These are phyloP conservation scores for Glaciozyma antarctica DNA, from an alignment of 768 basidiomycete genomes.

Conservation along the genomic window DNA sequence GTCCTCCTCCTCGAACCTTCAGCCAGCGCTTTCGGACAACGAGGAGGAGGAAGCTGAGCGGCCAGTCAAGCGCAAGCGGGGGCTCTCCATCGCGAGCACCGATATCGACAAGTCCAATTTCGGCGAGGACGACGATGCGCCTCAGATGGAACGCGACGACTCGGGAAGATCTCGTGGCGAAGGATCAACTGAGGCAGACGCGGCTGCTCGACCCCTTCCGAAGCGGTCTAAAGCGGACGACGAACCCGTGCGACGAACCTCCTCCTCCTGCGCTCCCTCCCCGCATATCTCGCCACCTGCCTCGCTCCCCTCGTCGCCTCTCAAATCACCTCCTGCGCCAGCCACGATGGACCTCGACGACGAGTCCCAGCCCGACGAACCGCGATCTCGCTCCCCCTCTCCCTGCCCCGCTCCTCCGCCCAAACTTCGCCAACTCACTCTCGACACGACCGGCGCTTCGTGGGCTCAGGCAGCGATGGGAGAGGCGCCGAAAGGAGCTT, in stretches of 20 bases:
- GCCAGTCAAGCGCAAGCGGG: neutral
- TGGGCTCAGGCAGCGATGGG: constrained; percentile 44
- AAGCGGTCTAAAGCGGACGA: too few relatives aligned
- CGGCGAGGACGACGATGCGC: neutral
- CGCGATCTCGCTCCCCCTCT: constrained; percentile 8
- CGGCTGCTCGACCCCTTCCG: too few relatives aligned
- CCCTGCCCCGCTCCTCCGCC: constrained; percentile 1
- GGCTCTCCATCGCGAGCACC: neutral
- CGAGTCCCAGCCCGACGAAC: neutral
- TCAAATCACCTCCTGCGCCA: neutral
- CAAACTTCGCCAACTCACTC: constrained; percentile 42
- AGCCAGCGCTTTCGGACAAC: neutral
- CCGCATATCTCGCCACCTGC: too few relatives aligned
- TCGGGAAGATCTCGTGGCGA: neutral
- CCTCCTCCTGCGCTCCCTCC: too few relatives aligned
- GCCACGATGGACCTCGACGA: neutral
- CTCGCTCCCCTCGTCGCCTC: neutral
- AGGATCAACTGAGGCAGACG: too few relatives aligned
- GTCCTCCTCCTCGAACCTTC: too few relatives aligned
- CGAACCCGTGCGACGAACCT: too few relatives aligned
- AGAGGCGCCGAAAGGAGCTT: too few relatives aligned
- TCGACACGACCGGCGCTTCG: constrained; percentile 49
- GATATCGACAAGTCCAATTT: neutral
- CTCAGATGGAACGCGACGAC: neutral
- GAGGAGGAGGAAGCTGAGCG: neutral